Base-by-base conservation (phyloP, 306 rosid species). In the Elaeagnus macrophylla region DNA sequence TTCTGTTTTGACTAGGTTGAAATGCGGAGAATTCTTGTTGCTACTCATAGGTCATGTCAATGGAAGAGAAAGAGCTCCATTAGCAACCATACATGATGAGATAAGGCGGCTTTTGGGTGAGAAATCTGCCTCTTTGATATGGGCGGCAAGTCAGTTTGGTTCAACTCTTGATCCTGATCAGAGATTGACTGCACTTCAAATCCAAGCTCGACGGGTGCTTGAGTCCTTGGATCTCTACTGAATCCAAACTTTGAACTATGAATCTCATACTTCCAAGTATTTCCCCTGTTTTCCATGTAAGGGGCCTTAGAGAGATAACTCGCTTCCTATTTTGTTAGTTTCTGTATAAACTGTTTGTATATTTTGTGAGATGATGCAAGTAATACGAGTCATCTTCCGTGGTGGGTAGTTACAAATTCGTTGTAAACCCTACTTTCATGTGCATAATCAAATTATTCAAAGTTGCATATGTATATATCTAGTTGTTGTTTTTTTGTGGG, bases 111-210 rank as follows among this genome's bases (percentile, higher is more conserved):
- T 86, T 55, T 75, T 86, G 8, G 96, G 97, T 16, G 97, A 86
- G 80, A 91, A 77, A 73, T 84, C 93, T 40, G 96, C 95, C 61
- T 91, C 96, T 52, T 77, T 91, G 81, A 91, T 91, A 68, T 91
- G 97, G 97, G 97, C 96, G 48, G 96, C 96, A 16, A 86, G 95
- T 78, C 96, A 86, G 59, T 91, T 85, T 51, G 97, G 85, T 19
- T 84, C 97, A 2, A 86, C 93, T 9, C 91, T 91, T 48, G 89
- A 86, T 69, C 85, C 89, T 0, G 88, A 91, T 60, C 86, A 86
- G 76, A 80, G 95, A 73, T 53, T 91, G 10, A 80, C 91, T 3
- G 95, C 93, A 45, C 86, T 82, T 3, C 93, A 89, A 51, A 80
- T 85, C 69, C 95, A 89, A 72, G 97, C 96, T 63, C 85, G 97